These are phyloP conservation scores for Brassica rapa DNA, from an alignment of 345 rosid species.

Conservation along the genomic window DNA sequence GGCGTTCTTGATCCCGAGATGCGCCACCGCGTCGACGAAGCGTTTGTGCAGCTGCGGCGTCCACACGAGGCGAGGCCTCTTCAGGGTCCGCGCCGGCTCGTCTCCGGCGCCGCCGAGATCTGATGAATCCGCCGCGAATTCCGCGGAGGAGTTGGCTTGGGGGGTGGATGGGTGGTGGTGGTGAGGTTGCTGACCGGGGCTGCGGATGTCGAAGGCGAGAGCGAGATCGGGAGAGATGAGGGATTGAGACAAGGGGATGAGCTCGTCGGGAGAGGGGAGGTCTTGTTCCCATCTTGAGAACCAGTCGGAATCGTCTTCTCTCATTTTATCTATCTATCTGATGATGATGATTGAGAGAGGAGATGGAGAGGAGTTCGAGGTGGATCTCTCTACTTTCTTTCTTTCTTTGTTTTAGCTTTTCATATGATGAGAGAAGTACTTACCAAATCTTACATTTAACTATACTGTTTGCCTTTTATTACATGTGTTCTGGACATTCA, in stretches of 20 bases:
- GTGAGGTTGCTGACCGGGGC: constrained; percentile 42
- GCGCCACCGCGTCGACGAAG: constrained; percentile 88
- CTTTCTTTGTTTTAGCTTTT: constrained; percentile 31
- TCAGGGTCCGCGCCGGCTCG: constrained; percentile 80
- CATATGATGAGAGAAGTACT: constrained; percentile 33
- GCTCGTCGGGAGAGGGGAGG: constrained; percentile 85
- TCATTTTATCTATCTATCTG: constrained; percentile 15
- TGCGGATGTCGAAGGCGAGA: constrained; percentile 77
- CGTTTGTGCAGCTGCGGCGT: constrained; percentile 91
- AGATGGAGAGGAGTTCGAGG: constrained; percentile 72
- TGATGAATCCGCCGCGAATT: constrained; percentile 71
- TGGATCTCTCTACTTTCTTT: constrained; percentile 68
- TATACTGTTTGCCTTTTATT: not conserved
- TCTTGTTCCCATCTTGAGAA: constrained; percentile 89
- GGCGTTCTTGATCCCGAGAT: constrained; percentile 86
- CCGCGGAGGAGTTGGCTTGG: constrained; percentile 61
- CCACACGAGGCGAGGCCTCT: constrained; percentile 88
- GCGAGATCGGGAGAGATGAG: constrained; percentile 96
- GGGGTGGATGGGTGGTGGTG: constrained; percentile 44
- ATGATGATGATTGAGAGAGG: constrained; percentile 26
- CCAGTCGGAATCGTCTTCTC: constrained; percentile 82
- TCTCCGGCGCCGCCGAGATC: constrained; percentile 71
- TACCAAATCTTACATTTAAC: constrained; percentile 32
- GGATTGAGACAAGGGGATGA: constrained; percentile 84
- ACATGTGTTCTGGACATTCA: constrained; percentile 14